phyloP scores from a whole-genome alignment of 345 rosid genomes.

The Atalantia buxifolia region DNA sequence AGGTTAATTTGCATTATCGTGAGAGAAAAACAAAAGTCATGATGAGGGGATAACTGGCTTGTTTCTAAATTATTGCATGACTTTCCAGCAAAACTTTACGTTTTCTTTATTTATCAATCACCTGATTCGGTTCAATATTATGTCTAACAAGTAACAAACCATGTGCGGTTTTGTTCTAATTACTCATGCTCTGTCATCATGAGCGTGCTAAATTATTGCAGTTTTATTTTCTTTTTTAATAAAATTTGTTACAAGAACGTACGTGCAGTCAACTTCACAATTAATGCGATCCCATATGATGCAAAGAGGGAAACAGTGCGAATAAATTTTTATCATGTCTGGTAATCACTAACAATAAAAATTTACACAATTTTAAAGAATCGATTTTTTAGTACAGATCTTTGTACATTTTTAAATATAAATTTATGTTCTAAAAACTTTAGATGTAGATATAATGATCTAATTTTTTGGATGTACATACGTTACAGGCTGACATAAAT shows the following conservation, averaged over 20 bases:
- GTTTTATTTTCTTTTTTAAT: neutral
- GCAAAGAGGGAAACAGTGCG: neutral
- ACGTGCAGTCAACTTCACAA: neutral
- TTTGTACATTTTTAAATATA: no score
- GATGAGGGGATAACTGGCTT: slow-evolving; percentile 18
- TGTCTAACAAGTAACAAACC: slow-evolving; percentile 5
- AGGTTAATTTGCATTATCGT: neutral
- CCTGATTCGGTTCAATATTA: neutral
- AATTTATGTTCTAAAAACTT: no score
- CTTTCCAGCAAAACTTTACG: neutral
- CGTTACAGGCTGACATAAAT: no score
- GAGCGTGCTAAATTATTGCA: neutral
- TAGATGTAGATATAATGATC: no score
- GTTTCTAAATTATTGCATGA: neutral
- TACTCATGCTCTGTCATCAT: neutral
- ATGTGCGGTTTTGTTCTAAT: slow-evolving; percentile 9
- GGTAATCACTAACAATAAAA: neutral
- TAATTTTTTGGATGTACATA: no score
- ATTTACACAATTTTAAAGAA: no score
- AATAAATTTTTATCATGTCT: neutral
- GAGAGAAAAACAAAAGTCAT: neutral
- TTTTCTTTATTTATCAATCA: neutral
- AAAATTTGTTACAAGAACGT: neutral
- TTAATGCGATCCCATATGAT: neutral
- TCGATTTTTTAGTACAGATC: no score